Percentiles rank a stretch among this genome's conserved stretches.
Evolutionary conservation across 1,284 basidiomycete species (phyloP).

Genomic region (Phlebopus sp.): DNA sequence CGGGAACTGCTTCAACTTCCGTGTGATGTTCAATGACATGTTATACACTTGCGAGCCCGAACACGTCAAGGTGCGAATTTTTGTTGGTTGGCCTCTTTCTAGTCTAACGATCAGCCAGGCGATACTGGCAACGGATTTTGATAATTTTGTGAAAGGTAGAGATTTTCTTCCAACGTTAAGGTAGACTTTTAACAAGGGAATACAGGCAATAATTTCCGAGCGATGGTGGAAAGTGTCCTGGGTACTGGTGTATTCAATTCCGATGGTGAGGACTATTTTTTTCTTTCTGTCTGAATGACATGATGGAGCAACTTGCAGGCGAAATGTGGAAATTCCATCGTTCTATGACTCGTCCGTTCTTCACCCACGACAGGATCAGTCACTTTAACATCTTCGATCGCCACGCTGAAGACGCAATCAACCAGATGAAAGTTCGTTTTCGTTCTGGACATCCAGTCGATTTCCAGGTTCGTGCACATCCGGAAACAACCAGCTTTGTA

Average conservation of each 20-base stretch:
- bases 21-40: conserved; percentile 20
- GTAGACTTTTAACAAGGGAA: conserved; percentile 6
- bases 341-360: conserved; percentile 50
- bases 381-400: conserved; percentile 48
- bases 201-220: conserved; percentile 28
- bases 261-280: conserved; percentile 33
- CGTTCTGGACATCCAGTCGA: conserved; percentile 37
- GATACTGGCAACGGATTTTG: conserved; percentile 34
- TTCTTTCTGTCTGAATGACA: conserved; percentile 6
- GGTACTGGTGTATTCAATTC: conserved; percentile 48
- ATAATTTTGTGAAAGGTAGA: conserved; percentile 37
- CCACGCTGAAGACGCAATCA: conserved; percentile 34
- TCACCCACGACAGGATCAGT: conserved; percentile 45
- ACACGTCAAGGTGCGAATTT: conserved; percentile 20
- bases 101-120: conserved; percentile 8
- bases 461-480: conserved; percentile 32
- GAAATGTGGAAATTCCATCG: conserved; percentile 47
- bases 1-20: conserved; percentile 20
- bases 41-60: conserved; percentile 26
- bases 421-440: conserved; percentile 32
- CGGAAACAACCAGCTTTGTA: not conserved
- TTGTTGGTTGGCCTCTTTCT: not conserved
- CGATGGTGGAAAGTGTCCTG: conserved; percentile 29
- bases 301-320: conserved; percentile 14
- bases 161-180: conserved; percentile 7